These are phyloP conservation scores for Hyaloscypha finlandica DNA, from an alignment of 495 filamentous ascomycete genomes.

Conservation along the genomic window DNA sequence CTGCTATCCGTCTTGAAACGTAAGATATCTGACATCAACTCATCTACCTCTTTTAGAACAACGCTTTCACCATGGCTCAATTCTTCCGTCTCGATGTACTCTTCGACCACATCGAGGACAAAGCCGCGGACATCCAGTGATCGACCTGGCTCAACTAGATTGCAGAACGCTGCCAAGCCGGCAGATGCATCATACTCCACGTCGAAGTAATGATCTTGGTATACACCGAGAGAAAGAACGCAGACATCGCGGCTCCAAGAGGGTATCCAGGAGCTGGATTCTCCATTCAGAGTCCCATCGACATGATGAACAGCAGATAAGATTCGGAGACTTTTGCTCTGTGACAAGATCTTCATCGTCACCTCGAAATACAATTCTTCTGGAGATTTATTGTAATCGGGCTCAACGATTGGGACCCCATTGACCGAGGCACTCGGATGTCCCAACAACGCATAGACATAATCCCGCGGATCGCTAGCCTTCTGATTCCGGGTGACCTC, in stretches of 20 bases:
- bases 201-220: conserved; percentile 13
- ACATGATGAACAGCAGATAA: conserved; percentile 8
- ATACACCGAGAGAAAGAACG: conserved; percentile 6
- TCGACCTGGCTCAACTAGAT: neutral
- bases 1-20: neutral
- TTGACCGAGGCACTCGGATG: conserved; percentile 1
- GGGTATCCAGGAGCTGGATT: conserved; percentile 1
- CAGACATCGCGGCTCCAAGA: neutral
- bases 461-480: conserved; percentile 4
- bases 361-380: conserved; percentile 8
- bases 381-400: conserved; percentile 2
- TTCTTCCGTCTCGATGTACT: neutral
- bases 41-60: neutral
- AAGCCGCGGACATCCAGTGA: conserved; percentile 6
- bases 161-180: neutral
- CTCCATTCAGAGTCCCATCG: neutral
- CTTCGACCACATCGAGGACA: neutral
- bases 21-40: neutral
- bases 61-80: neutral
- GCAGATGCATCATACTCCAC: conserved; percentile 5
- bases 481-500: conserved; percentile 1
- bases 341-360: conserved; percentile 4
- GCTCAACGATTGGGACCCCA: conserved; percentile 1
- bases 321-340: conserved; percentile 7
- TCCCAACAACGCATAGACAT: conserved; percentile 14